Percentiles rank a stretch among this genome's conserved stretches.
These are phyloP conservation scores for Stachybotrys echinatus DNA, from an alignment of 2,329 filamentous ascomycete species.

Conservation along the genomic window DNA sequence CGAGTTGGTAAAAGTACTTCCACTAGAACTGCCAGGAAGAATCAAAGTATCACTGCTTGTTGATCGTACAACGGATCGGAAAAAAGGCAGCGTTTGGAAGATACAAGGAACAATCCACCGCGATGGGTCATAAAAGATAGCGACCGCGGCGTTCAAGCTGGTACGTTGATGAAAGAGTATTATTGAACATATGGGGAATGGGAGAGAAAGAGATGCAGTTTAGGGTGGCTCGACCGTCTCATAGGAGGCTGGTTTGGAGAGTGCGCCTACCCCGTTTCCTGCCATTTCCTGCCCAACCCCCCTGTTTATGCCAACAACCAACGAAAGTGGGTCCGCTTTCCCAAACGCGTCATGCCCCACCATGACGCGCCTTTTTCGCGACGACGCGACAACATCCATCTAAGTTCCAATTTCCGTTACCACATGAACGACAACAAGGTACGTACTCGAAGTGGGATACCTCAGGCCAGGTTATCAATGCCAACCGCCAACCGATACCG, in stretches of 20 bases:
- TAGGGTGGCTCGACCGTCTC: neutral
- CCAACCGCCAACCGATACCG: no score
- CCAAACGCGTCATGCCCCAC: slow-evolving; percentile 12
- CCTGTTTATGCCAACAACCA: neutral
- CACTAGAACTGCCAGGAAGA: slow-evolving; percentile 13
- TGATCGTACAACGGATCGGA: neutral
- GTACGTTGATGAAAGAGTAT: slow-evolving; percentile 10
- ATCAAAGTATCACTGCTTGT: neutral
- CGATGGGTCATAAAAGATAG: neutral
- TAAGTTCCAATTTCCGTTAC: neutral
- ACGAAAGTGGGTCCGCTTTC: neutral
- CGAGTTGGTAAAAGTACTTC: slow-evolving; percentile 9
- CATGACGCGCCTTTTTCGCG: slow-evolving; percentile 24
- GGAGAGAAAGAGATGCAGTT: slow-evolving; percentile 11
- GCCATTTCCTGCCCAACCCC: neutral
- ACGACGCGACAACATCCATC: slow-evolving; percentile 14
- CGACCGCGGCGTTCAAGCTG: neutral
- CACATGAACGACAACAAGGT: no score
- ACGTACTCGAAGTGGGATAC: neutral
- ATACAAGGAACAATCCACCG: neutral
- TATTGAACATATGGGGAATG: slow-evolving; percentile 16
- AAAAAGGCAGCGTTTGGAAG: neutral
- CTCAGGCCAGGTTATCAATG: no score
- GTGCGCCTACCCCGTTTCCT: neutral
- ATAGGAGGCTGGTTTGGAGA: neutral